Conservation (phyloP, 2,329 filamentous ascomycete species). For the Elsinoe necatrix region DNA sequence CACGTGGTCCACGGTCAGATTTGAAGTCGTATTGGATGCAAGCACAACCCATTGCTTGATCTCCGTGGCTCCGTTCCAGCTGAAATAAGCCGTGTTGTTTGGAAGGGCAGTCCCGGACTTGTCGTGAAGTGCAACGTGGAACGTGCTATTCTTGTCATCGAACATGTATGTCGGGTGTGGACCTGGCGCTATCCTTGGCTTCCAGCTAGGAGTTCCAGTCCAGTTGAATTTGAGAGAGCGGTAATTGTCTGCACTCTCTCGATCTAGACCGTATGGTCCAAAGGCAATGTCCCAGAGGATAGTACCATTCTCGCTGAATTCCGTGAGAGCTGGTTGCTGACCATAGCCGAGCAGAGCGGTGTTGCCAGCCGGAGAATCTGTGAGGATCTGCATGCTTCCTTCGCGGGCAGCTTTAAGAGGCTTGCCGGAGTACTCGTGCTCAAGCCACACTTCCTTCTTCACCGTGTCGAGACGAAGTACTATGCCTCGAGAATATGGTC, state of each 20-base stretch:
- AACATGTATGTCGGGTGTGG: not conserved
- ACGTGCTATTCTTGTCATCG: not conserved
- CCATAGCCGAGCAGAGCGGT: constrained; percentile 51
- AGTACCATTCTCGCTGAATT: constrained; percentile 38
- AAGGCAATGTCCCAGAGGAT: constrained; percentile 48
- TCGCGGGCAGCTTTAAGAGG: constrained; percentile 21
- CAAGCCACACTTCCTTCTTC: constrained; percentile 21
- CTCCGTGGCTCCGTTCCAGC: constrained; percentile 44
- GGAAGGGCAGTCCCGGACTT: not conserved
- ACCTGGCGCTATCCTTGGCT: constrained; percentile 10
- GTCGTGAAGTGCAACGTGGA: not conserved
- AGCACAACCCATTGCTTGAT: constrained; percentile 22
- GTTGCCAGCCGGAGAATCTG: constrained; percentile 30
- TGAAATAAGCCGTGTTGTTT: constrained; percentile 38
- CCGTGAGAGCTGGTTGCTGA: constrained; percentile 30
- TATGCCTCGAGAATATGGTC: constrained; percentile 17
- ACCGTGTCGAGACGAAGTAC: constrained; percentile 21
- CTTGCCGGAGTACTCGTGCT: not conserved
- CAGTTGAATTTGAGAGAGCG: constrained; percentile 12
- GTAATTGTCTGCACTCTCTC: constrained; percentile 13
- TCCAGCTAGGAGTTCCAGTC: not conserved
- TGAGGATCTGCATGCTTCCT: constrained; percentile 45
- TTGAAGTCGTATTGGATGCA: not conserved
- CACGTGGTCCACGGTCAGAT: constrained; percentile 2
- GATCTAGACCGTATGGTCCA: constrained; percentile 18